Conservation (phyloP, 2,329 filamentous ascomycete genomes). For the Rutstroemia sp. region DNA sequence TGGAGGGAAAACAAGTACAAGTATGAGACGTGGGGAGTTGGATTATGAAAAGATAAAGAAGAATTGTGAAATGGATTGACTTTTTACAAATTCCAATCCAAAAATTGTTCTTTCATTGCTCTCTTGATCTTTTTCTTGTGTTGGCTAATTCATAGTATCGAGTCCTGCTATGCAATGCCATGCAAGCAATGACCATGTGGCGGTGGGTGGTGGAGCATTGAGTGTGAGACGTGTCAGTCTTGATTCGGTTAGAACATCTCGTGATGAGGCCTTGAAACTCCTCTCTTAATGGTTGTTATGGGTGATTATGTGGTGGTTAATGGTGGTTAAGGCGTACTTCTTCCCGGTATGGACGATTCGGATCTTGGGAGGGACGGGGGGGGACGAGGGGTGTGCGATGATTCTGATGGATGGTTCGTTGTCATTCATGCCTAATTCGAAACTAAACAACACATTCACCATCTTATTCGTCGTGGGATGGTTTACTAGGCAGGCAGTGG, state of each 20-base stretch:
- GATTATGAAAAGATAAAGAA: neutral
- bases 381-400: too few relatives aligned
- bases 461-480: conserved; percentile 1
- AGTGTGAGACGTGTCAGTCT: conserved; percentile 7
- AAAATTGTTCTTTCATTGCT: neutral
- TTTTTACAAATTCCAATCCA: neutral
- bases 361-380: neutral
- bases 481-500: too few relatives aligned
- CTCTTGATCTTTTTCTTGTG: neutral
- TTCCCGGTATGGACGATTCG: neutral
- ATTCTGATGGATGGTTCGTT: conserved; percentile 4
- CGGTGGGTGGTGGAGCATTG: conserved; percentile 4
- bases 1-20: neutral
- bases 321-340: neutral
- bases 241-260: conserved; percentile 2
- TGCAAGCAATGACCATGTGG: conserved; percentile 11
- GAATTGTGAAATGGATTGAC: conserved; percentile 1
- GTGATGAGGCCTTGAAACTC: conserved; percentile 1
- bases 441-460: conserved; percentile 8
- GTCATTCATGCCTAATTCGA: conserved; percentile 9
- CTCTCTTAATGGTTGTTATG: conserved; percentile 1
- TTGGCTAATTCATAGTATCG: neutral
- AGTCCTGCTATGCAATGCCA: conserved; percentile 1
- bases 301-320: neutral
- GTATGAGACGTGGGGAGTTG: neutral